phyloP scores from a whole-genome alignment of 1,284 basidiomycete species.

The Volvariella surrecta region DNA sequence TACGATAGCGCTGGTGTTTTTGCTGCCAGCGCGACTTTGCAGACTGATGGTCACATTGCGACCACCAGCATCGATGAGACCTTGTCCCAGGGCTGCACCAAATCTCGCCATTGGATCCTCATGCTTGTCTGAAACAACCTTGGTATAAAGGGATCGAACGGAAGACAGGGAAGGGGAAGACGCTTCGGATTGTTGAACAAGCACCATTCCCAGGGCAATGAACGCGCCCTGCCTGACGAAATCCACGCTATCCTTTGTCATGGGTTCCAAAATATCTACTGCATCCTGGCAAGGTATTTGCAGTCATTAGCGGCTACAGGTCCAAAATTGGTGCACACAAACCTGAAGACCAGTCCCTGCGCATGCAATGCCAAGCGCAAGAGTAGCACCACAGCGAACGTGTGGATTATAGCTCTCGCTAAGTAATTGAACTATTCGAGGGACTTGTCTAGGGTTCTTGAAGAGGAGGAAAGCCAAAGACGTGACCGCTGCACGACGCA shows the following conservation, averaged over 20 bases:
- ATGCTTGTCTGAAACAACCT: constrained; percentile 90
- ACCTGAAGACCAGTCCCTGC: constrained; percentile 94
- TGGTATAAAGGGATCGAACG: constrained; percentile 77
- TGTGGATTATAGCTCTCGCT: constrained; percentile 99
- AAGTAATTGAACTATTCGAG: constrained; percentile 88
- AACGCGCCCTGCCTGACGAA: constrained; percentile 98
- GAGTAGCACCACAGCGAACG: constrained; percentile 90
- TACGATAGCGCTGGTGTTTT: constrained; percentile 88
- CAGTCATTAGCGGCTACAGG: constrained; percentile 1
- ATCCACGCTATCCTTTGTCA: constrained; percentile 95
- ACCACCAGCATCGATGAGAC: constrained; percentile 93
- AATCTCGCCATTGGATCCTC: constrained; percentile 97
- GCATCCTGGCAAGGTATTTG: constrained; percentile 57
- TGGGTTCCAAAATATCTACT: constrained; percentile 89
- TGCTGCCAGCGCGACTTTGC: constrained; percentile 84
- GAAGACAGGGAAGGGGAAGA: constrained; percentile 75
- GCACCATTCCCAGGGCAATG: constrained; percentile 90
- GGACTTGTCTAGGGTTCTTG: constrained; percentile 91
- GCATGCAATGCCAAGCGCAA: constrained; percentile 92
- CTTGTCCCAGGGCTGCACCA: constrained; percentile 90
- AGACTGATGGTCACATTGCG: constrained; percentile 91
- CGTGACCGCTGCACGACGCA: constrained; percentile 90
- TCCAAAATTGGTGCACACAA: constrained; percentile 6
- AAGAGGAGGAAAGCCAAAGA: constrained; percentile 92
- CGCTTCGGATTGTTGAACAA: constrained; percentile 91